Base-by-base conservation (phyloP, 495 filamentous ascomycete species). In the Aspergillus taichungensis region DNA sequence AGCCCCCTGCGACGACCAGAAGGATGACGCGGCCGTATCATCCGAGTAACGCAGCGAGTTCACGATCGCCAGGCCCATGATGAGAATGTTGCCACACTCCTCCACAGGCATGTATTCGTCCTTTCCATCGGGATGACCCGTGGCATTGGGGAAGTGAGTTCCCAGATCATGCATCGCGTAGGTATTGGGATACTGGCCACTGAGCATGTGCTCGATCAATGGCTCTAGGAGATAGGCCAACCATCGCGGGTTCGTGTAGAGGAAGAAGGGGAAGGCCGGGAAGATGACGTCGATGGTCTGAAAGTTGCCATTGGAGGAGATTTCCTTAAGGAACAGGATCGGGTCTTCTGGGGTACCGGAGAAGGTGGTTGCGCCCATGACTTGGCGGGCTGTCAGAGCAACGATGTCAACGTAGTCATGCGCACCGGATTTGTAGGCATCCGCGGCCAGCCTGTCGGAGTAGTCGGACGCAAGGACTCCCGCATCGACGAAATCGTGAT, bases 71-170 rank as follows among this genome's bases (percentile, higher is more conserved):
- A 97, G 70, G 0, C 83, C 89, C 90, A 97, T 94, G 60, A 95
- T 94, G 30, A 97, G 67, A 72, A 97, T 97, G 53, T 97, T 87
- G 3, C 91, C 91, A 53, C 91, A 95, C 57, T 97, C 91, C 55
- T 97, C 91, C 2, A 97, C 86, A 0, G 91, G 91, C 91, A 97
- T 97, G 47, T 95, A 91, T 59, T 97, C 91, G 47, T 97, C 91
- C 1, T 72, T 72, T 8, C 91, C 91, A 53, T 94, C 88, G 1
- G 79, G 64, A 61, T 97, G 90, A 2, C 91, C 91, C 0, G 90
- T 95, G 4, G 87, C 80, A 55, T 97, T 97, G 12, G 91, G 91
- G 62, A 94, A 97, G 56, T 88, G 84, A 1, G 77, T 56, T 1
- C 91, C 91, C 42, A 97, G 69, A 64, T 97, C 91, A 59, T 97